Conservation (phyloP, 257 asterid genomes). For the Handroanthus guayacan region DNA sequence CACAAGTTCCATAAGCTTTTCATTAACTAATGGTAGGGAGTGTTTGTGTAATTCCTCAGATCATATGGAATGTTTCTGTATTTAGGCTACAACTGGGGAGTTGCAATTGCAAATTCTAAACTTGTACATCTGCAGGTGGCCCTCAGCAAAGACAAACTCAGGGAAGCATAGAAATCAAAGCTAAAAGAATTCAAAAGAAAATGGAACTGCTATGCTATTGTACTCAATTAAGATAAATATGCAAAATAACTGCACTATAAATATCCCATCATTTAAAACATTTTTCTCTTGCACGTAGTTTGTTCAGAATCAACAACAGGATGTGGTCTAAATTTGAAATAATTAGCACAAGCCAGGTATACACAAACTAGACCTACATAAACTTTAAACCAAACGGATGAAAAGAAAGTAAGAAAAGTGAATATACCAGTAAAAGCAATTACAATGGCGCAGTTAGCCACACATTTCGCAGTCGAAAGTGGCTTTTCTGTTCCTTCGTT, state of each 20-base stretch:
- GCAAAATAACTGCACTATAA: not conserved
- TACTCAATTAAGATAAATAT: not conserved
- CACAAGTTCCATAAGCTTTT: no score
- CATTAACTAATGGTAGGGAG: no score
- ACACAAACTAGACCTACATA: constrained; percentile 70
- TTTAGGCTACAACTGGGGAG: no score
- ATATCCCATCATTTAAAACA: constrained; percentile 31
- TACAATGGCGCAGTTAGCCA: constrained; percentile 61
- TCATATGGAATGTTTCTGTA: no score
- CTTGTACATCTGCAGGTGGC: no score
- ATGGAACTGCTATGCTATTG: not conserved
- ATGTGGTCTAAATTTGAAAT: constrained; percentile 58
- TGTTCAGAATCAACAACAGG: constrained; percentile 45
- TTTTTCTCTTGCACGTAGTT: constrained; percentile 36
- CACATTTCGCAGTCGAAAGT: constrained; percentile 68
- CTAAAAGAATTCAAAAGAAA: not conserved
- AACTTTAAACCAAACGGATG: constrained; percentile 73
- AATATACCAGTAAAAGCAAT: constrained; percentile 55
- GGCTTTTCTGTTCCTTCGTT: constrained; percentile 68
- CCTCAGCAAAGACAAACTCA: no score
- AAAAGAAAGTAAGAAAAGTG: constrained; percentile 67
- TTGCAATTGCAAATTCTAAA: no score
- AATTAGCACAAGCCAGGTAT: constrained; percentile 59
- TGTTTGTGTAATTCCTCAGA: no score
- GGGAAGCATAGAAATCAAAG: not conserved